phyloP scores from a whole-genome alignment of 139 green algal genomes.

The Monoraphidium neglectum region DNA sequence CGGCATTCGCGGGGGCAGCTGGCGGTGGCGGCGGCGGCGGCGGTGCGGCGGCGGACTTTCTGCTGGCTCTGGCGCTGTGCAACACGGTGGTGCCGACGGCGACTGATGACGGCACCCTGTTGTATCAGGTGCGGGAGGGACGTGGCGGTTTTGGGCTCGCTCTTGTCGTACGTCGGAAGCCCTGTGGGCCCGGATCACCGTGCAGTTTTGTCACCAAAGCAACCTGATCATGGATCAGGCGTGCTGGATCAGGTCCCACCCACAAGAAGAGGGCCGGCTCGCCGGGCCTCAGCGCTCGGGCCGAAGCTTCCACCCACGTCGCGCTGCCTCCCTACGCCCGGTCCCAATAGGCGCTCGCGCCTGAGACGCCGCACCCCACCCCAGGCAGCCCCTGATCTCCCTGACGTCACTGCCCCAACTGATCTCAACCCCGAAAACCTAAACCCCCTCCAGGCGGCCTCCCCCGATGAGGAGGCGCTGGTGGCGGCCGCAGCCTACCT shows the following conservation, averaged over 20 bases:
- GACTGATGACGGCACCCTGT: conserved; percentile 15
- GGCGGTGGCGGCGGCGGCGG: background rate
- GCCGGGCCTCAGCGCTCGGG: no score
- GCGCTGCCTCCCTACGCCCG: no score
- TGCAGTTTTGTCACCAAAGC: no score
- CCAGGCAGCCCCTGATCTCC: background rate
- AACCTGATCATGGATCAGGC: no score
- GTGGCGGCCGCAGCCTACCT: conserved; percentile 87
- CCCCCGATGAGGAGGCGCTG: conserved; percentile 93
- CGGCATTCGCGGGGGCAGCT: no score
- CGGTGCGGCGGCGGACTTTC: conserved; percentile 46
- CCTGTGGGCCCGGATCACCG: background rate
- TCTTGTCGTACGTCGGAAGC: background rate
- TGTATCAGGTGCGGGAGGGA: conserved; percentile 39
- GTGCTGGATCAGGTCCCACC: no score
- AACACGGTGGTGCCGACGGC: conserved; percentile 86
- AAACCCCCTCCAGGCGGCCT: conserved; percentile 62
- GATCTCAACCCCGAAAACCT: background rate
- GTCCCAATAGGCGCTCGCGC: no score
- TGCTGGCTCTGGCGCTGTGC: conserved; percentile 81
- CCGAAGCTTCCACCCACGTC: no score
- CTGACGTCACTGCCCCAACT: background rate
- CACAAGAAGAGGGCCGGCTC: no score
- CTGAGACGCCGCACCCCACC: no score
- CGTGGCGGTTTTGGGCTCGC: no score